Conservation (phyloP, 2,329 filamentous ascomycete genomes). For the Xylariaceae sp. region DNA sequence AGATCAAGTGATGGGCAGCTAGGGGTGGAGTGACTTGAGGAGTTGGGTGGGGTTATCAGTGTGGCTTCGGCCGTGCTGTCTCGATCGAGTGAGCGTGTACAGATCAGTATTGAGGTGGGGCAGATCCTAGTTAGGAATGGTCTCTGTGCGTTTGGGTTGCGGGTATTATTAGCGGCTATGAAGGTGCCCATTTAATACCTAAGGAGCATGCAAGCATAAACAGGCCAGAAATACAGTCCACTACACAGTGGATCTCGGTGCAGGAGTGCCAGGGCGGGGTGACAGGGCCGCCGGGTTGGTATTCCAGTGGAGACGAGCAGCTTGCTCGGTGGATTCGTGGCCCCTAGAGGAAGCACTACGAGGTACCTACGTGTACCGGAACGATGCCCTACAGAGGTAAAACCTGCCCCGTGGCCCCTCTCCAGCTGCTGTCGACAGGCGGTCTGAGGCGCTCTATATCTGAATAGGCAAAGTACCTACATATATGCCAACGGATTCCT, state of each 20-base stretch:
- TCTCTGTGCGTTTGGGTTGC: not conserved
- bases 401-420: constrained; percentile 28
- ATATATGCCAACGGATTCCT: constrained; percentile 24
- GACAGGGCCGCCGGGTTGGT: constrained; percentile 29
- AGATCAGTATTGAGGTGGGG: constrained; percentile 26
- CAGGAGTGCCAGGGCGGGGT: constrained; percentile 23
- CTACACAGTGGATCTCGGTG: constrained; percentile 10
- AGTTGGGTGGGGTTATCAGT: constrained; percentile 22
- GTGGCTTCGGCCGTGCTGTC: constrained; percentile 29
- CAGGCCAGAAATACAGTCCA: constrained; percentile 16
- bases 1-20: constrained; percentile 5
- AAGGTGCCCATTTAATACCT: not conserved
- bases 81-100: constrained; percentile 24
- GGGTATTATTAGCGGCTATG: not conserved
- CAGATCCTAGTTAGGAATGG: constrained; percentile 24
- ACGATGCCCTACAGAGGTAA: constrained; percentile 20
- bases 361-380: constrained; percentile 11
- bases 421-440: constrained; percentile 26
- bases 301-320: constrained; percentile 26
- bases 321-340: constrained; percentile 18
- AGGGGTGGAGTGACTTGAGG: constrained; percentile 20
- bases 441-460: constrained; percentile 28
- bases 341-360: constrained; percentile 21
- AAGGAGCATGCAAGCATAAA: constrained; percentile 1
- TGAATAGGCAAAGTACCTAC: constrained; percentile 33